Conservation (phyloP, 2,329 filamentous ascomycete species). For the Aspergillus sp. region DNA sequence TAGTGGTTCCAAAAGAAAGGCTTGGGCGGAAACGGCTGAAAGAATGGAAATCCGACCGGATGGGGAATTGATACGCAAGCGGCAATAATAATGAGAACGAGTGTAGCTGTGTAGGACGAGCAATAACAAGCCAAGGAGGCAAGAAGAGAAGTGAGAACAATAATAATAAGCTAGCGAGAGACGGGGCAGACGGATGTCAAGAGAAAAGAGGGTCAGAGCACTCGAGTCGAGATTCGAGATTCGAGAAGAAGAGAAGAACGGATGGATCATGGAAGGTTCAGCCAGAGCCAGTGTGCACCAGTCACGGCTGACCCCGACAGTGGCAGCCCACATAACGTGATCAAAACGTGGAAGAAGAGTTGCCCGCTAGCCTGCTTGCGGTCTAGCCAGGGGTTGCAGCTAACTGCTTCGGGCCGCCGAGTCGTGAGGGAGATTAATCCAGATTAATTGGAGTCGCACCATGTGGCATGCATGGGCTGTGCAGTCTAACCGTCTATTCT, state of each 20-base stretch:
- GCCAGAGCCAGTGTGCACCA: not conserved
- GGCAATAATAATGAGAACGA: not conserved
- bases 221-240: slow-evolving; percentile 10
- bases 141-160: slow-evolving; percentile 5
- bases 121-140: not conserved
- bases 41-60: not conserved
- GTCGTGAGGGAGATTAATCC: not conserved
- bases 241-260: slow-evolving; percentile 10
- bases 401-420: slow-evolving; percentile 2
- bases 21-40: not conserved
- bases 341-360: not conserved
- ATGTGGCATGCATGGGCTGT: not conserved
- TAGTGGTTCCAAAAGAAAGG: slow-evolving; percentile 2
- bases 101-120: not conserved
- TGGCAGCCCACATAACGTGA: not conserved
- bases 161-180: not conserved
- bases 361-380: slow-evolving; percentile 1
- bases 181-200: slow-evolving; percentile 5
- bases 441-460: slow-evolving; percentile 3
- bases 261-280: not conserved
- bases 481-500: not conserved
- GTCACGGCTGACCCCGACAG: not conserved
- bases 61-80: not conserved
- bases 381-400: slow-evolving; percentile 24
- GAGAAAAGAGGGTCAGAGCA: slow-evolving; percentile 6